phyloP scores from a whole-genome alignment of 805 yeast species.

The Yarrowia bubula region DNA sequence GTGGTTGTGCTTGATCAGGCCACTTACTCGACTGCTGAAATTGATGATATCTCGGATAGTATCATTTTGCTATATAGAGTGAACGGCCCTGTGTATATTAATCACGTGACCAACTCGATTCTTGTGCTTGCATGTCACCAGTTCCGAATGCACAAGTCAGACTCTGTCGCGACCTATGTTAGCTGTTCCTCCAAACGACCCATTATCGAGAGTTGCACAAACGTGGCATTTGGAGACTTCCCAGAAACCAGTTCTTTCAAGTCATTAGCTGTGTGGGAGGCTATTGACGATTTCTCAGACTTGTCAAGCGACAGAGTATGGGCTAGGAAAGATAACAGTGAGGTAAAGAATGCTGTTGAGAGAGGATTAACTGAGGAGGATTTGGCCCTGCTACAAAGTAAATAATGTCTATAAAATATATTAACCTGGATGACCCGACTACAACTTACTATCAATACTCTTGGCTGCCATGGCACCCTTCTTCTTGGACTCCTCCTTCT shows the following conservation, averaged over 20 bases:
- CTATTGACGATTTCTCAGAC: constrained; percentile 5
- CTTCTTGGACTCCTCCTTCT: constrained; percentile 15
- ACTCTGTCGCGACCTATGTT: neutral
- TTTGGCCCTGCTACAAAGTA: neutral
- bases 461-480: neutral
- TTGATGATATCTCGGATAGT: neutral
- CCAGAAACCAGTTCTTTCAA: neutral
- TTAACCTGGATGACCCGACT: neutral
- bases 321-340: neutral
- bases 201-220: constrained; percentile 1
- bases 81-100: constrained; percentile 10
- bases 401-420: neutral
- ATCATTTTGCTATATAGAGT: neutral
- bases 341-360: neutral
- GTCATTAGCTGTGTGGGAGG: neutral
- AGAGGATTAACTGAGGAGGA: neutral
- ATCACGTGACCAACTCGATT: neutral
- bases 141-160: constrained; percentile 23
- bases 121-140: constrained; percentile 14
- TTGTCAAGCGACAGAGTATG: neutral
- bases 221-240: constrained; percentile 13
- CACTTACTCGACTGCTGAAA: constrained; percentile 4
- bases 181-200: constrained; percentile 14
- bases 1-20: constrained; percentile 1
- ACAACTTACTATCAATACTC: constrained; percentile 13